Conservation (phyloP, 2,329 filamentous ascomycete species). For the Fusarium albosuccineum region DNA sequence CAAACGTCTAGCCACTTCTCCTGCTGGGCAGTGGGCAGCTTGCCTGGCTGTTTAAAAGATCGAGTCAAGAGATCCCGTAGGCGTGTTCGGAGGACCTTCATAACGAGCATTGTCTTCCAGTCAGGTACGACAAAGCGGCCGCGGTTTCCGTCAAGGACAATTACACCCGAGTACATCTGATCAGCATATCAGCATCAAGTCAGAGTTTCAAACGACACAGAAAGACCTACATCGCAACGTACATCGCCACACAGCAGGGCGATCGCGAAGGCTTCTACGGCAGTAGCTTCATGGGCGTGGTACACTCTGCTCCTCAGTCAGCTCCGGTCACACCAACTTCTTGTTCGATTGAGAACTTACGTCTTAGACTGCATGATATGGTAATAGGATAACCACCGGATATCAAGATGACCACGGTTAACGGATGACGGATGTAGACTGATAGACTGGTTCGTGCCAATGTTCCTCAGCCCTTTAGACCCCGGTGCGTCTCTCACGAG, state of each 20-base stretch:
- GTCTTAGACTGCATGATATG: constrained; percentile 95
- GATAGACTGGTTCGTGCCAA: constrained; percentile 92
- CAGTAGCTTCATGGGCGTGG: constrained; percentile 90
- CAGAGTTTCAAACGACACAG: neutral
- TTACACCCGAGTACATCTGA: constrained; percentile 86
- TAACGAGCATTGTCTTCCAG: constrained; percentile 91
- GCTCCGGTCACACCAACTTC: neutral
- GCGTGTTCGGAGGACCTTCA: constrained; percentile 82
- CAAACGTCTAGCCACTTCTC: constrained; percentile 81
- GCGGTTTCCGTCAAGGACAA: constrained; percentile 88
- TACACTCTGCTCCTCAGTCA: constrained; percentile 70
- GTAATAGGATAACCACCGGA: constrained; percentile 93
- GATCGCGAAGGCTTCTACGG: constrained; percentile 84
- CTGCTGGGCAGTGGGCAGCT: constrained; percentile 73
- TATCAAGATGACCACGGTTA: constrained; percentile 77
- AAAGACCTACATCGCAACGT: constrained; percentile 77
- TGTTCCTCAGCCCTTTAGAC: constrained; percentile 86
- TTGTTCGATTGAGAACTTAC: constrained; percentile 58
- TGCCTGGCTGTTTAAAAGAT: constrained; percentile 77
- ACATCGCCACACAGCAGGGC: constrained; percentile 89
- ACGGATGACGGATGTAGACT: constrained; percentile 89
- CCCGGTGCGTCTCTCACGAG: constrained; percentile 79
- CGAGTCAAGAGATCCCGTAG: constrained; percentile 81
- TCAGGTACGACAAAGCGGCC: constrained; percentile 85
- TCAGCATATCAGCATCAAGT: constrained; percentile 4